Evolutionary conservation across 257 asterid species (phyloP).

Genomic region (Eustoma russellianum): DNA sequence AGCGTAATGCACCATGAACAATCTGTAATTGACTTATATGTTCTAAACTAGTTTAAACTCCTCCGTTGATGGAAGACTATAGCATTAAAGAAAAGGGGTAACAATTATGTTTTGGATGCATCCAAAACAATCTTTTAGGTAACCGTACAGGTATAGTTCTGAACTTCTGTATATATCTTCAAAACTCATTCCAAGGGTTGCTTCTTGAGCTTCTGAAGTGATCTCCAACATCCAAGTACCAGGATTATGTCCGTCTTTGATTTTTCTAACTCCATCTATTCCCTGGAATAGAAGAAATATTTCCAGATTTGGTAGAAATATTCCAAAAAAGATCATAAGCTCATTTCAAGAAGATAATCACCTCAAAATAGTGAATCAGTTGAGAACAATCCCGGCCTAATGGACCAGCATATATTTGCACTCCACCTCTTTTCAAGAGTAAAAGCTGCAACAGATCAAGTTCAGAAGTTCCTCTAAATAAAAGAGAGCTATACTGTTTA

Average conservation of each 20-base stretch:
- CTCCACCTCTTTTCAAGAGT: constrained; percentile 72
- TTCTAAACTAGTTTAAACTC: too few relatives aligned
- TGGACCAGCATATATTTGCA: constrained; percentile 73
- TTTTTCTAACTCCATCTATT: constrained; percentile 32
- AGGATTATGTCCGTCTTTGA: constrained; percentile 51
- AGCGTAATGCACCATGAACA: too few relatives aligned
- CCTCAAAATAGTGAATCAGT: constrained; percentile 71
- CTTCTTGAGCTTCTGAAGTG: constrained; percentile 39
- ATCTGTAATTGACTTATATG: too few relatives aligned
- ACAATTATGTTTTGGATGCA: too few relatives aligned
- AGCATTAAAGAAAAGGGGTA: too few relatives aligned
- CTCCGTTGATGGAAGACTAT: too few relatives aligned
- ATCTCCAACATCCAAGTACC: constrained; percentile 71
- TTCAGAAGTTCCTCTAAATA: too few relatives aligned
- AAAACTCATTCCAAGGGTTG: constrained; percentile 36
- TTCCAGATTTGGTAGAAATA: not conserved
- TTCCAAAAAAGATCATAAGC: not conserved
- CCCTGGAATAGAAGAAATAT: constrained; percentile 3
- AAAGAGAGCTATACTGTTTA: too few relatives aligned
- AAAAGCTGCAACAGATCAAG: constrained; percentile 37
- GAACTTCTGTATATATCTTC: constrained; percentile 37
- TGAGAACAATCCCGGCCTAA: constrained; percentile 52
- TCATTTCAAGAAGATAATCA: constrained; percentile 5
- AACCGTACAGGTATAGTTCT: constrained; percentile 31
- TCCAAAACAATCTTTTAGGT: too few relatives aligned